A percentile compares a stretch with the other conserved stretches of the same genome.
phyloP scores from a whole-genome alignment of 768 basidiomycete species.

The Podaxis sp. region DNA sequence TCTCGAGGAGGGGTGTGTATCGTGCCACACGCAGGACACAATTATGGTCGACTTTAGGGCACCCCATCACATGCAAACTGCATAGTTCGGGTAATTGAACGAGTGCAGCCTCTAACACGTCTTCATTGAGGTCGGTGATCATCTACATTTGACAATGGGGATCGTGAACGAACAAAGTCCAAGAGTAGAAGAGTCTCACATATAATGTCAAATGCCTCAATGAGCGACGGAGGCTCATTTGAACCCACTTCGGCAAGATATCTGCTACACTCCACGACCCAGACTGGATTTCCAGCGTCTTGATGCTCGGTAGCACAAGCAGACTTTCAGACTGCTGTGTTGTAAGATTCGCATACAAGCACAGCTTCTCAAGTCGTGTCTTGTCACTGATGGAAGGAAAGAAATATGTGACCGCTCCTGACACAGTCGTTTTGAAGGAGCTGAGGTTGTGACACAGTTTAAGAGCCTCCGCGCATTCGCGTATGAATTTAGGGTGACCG shows the following conservation, averaged over 20 bases:
- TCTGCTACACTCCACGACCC: conserved; percentile 66
- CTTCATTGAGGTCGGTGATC: conserved; percentile 52
- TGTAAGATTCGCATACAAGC: conserved; percentile 53
- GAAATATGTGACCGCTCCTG: conserved; percentile 47
- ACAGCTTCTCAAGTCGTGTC: conserved; percentile 41
- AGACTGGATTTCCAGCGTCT: conserved; percentile 50
- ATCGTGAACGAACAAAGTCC: not conserved
- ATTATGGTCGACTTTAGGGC: conserved; percentile 54
- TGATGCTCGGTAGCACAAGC: conserved; percentile 35
- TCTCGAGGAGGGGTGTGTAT: conserved; percentile 55
- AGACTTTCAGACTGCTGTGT: conserved; percentile 47
- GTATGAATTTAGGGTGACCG: conserved; percentile 46
- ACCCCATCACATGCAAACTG: conserved; percentile 61
- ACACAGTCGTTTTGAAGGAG: conserved; percentile 53
- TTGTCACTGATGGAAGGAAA: conserved; percentile 45
- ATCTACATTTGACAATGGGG: conserved; percentile 36
- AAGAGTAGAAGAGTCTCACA: conserved; percentile 38
- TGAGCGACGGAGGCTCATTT: conserved; percentile 32
- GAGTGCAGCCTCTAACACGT: conserved; percentile 46
- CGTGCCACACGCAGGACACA: conserved; percentile 42
- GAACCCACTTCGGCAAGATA: conserved; percentile 59
- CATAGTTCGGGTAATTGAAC: conserved; percentile 49
- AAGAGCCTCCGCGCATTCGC: conserved; percentile 50
- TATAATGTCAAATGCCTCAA: conserved; percentile 44
- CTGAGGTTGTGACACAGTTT: conserved; percentile 48